A percentile compares a stretch with the other conserved stretches of the same genome.
These are phyloP conservation scores for Coleophoma cylindrospora DNA, from an alignment of 2,329 filamentous ascomycete genomes.

Conservation along the genomic window DNA sequence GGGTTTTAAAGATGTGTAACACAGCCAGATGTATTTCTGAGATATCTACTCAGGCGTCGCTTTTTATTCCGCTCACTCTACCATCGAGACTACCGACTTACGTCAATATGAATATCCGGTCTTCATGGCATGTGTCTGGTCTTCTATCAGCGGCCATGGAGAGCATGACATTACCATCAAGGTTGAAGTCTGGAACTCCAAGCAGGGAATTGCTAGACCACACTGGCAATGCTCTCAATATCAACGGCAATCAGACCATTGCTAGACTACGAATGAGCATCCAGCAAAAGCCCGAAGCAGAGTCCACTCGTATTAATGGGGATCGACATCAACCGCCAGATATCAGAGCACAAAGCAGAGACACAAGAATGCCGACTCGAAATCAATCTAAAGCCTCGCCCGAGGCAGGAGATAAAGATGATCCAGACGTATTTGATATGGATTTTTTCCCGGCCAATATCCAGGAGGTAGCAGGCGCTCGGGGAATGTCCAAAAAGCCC, in stretches of 20 bases:
- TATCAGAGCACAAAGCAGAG: slow-evolving; percentile 7
- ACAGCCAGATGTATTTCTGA: slow-evolving; percentile 66
- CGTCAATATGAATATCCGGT: slow-evolving; percentile 55
- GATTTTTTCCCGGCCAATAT: slow-evolving; percentile 26
- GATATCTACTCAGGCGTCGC: slow-evolving; percentile 65
- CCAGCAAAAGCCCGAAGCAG: slow-evolving; percentile 11
- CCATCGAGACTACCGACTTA: slow-evolving; percentile 54
- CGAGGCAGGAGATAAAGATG: slow-evolving; percentile 16
- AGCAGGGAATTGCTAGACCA: slow-evolving; percentile 48
- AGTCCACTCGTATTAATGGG: slow-evolving; percentile 8
- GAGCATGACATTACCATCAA: slow-evolving; percentile 70
- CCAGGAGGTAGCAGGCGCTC: slow-evolving; percentile 21
- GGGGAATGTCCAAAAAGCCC: slow-evolving; percentile 12
- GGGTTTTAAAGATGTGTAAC: slow-evolving; percentile 64
- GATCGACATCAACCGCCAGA: slow-evolving; percentile 6
- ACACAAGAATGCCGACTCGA: slow-evolving; percentile 30
- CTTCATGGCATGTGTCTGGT: slow-evolving; percentile 76
- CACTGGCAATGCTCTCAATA: slow-evolving; percentile 63
- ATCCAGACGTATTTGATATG: slow-evolving; percentile 28
- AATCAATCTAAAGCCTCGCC: slow-evolving; percentile 25
- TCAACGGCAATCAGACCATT: slow-evolving; percentile 74
- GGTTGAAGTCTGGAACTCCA: slow-evolving; percentile 48
- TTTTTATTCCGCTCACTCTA: slow-evolving; percentile 71
- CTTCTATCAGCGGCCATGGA: slow-evolving; percentile 74
- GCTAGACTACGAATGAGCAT: slow-evolving; percentile 65